Base-by-base conservation (phyloP, 768 basidiomycete species). In the Roridomyces roridus region DNA sequence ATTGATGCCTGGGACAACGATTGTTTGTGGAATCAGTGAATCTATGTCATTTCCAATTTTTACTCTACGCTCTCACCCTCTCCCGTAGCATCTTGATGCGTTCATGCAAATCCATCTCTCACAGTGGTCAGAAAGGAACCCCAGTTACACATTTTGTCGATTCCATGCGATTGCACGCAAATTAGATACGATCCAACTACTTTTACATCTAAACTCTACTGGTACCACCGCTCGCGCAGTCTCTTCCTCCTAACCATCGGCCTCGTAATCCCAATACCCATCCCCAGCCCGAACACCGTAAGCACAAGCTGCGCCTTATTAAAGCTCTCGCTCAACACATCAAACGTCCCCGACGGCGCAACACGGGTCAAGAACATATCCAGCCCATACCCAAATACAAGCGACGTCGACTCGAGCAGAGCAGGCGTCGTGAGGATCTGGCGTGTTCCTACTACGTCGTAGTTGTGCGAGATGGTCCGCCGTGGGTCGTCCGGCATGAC, bases 251-350 rank as follows among this genome's bases (percentile, higher is more conserved):
- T 72, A 21, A 96, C 93, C 77, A 96, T 91, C 28, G 94, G 94
- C 69, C 84, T 86, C 20, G 87, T 87, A 34, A 95, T 69, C n/a
- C 85, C 70, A 59, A 97, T 92, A n/a, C 88, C 96, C 6, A 84
- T 65, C 3, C 77, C 80, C 55, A 98, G 70, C 0, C 83, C 93
- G 1, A 75, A 71, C 29, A 96, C 85, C 2, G 94, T 98, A 25
- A 94, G 72, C 60, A 96, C 85, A 21, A 98, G 79, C 71, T 98
- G 96, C 1, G 76, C 80, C 77, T 98, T 97, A 77, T 98, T 98
- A 73, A 98, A 98, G 66, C 79, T 87, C 70, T 95, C 91, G 65
- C 84, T 92, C 8, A 98, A 82, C 23, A 97, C 87, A 67, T 98
- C 96, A 65, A 98, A 98, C 18, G 94, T 93, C 36, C 85, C 86